Evolutionary conservation across 2,329 filamentous ascomycete species (phyloP).

Genomic region (Colletotrichum sp.): DNA sequence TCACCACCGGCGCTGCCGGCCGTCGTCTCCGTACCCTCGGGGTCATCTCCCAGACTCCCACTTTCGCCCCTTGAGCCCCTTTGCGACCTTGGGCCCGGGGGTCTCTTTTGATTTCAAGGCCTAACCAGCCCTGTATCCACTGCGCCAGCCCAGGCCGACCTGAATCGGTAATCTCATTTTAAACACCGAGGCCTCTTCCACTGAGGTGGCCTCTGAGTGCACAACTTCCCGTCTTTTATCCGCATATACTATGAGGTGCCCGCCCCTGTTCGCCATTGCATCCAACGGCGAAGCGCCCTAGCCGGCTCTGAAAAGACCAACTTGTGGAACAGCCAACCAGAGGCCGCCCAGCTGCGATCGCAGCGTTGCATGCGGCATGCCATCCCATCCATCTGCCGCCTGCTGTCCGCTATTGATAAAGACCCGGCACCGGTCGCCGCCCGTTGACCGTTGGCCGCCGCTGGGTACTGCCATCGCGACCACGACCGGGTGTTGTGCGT

Average conservation of each 20-base stretch:
- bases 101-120: slow-evolving; percentile 6
- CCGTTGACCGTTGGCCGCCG: not conserved
- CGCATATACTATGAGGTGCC: not conserved
- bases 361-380: slow-evolving; percentile 1
- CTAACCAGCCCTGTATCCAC: slow-evolving; percentile 10
- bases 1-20: slow-evolving; percentile 12
- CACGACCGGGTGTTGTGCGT: not conserved
- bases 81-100: not conserved
- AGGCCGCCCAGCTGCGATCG: not conserved
- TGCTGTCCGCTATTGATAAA: not conserved
- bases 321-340: not conserved
- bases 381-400: slow-evolving; percentile 7
- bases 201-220: not conserved
- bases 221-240: not conserved
- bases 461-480: not conserved
- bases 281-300: slow-evolving; percentile 2
- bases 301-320: not conserved
- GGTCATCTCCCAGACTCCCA: slow-evolving; percentile 14
- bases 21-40: slow-evolving; percentile 2
- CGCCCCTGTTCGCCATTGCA: not conserved
- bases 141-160: slow-evolving; percentile 5
- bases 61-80: slow-evolving; percentile 12
- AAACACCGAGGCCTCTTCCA: not conserved
- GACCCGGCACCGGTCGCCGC: not conserved
- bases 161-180: slow-evolving; percentile 18